Evolutionary conservation across 2,329 filamentous ascomycete genomes (phyloP).

Genomic region (Aspergillus glaucus): DNA sequence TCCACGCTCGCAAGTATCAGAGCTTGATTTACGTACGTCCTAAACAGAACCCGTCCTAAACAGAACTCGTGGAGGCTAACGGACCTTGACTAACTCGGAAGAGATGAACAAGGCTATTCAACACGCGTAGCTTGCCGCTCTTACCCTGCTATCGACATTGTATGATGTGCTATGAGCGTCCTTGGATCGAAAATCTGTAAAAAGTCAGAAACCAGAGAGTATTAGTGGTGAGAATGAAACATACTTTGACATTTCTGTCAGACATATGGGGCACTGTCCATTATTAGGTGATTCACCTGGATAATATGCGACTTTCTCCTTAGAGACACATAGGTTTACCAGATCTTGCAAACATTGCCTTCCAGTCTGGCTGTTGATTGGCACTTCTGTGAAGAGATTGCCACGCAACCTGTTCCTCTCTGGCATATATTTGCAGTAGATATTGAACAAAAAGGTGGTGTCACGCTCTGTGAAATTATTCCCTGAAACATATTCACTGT

Average conservation of each 20-base stretch:
- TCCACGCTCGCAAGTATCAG: no score
- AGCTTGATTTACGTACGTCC: no score
- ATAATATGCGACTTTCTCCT: slow-evolving; percentile 12
- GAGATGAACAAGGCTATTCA: no score
- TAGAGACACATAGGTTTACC: slow-evolving; percentile 9
- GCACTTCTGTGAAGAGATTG: not conserved
- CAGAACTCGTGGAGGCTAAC: no score
- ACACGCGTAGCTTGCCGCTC: no score
- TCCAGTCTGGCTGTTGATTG: slow-evolving; percentile 1
- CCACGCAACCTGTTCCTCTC: not conserved
- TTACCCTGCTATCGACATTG: no score
- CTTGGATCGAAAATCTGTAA: not conserved
- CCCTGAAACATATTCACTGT: slow-evolving; percentile 1
- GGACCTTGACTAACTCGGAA: no score
- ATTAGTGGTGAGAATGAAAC: not conserved
- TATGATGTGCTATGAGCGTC: not conserved
- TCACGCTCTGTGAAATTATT: not conserved
- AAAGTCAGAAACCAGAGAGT: not conserved
- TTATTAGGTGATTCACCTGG: not conserved
- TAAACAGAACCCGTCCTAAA: no score
- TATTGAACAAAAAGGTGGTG: not conserved
- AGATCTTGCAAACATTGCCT: slow-evolving; percentile 15
- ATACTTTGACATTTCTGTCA: slow-evolving; percentile 4
- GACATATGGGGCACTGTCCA: slow-evolving; percentile 3
- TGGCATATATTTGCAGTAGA: slow-evolving; percentile 1